Conservation (phyloP, 371 early-diverging fungal genomes). For the Paraphysoderma sedebokerense region DNA sequence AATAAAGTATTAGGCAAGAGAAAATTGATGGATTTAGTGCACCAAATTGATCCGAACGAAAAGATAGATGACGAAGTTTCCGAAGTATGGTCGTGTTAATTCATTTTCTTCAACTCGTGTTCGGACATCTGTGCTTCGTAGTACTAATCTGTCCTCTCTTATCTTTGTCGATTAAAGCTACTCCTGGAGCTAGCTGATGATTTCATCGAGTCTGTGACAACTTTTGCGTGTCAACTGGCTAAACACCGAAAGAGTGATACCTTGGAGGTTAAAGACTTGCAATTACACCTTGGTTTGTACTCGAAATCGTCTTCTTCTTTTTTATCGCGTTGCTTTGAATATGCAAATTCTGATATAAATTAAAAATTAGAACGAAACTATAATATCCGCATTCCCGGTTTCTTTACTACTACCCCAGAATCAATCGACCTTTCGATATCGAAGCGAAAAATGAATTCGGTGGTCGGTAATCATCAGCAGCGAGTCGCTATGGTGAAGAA, state of each 20-base stretch:
- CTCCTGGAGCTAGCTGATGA: conserved; percentile 79
- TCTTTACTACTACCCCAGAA: conserved; percentile 6
- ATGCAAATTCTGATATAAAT: neutral
- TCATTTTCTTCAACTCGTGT: too few species aligned
- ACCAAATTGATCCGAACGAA: conserved; percentile 70
- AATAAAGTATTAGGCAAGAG: too few species aligned
- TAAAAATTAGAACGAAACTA: conserved; percentile 58
- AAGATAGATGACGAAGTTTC: conserved; percentile 77
- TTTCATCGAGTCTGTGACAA: conserved; percentile 75
- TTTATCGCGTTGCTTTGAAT: neutral
- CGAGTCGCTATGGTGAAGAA: neutral
- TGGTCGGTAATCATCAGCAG: neutral
- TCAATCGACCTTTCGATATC: neutral
- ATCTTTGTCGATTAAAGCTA: conserved; percentile 22
- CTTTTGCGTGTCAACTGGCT: conserved; percentile 70
- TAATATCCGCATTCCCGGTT: conserved; percentile 86
- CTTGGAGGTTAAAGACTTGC: conserved; percentile 78
- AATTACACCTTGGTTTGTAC: conserved; percentile 62
- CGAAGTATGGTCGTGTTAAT: conserved; percentile 31
- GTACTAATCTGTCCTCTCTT: neutral
- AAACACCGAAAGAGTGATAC: conserved; percentile 72
- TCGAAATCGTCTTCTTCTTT: neutral
- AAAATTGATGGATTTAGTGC: conserved; percentile 71
- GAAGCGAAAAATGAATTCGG: neutral
- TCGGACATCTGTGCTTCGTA: neutral